Evolutionary conservation across 2,329 filamentous ascomycete genomes (phyloP).

Genomic region (Colletotrichum sp.): DNA sequence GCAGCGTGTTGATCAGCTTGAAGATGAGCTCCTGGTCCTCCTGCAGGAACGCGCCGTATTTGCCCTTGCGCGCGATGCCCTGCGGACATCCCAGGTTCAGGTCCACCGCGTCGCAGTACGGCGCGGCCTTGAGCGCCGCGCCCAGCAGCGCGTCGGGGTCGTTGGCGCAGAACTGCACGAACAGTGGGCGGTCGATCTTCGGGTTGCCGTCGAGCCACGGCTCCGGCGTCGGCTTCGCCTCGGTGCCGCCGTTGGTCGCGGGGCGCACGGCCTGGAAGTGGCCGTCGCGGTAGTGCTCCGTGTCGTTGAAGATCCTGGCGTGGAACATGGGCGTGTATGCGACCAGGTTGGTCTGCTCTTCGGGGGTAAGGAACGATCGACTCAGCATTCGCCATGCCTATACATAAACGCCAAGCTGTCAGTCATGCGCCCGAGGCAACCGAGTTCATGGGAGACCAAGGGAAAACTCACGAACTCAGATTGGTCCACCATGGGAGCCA

Average conservation of each 20-base stretch:
- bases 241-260: conserved; percentile 23
- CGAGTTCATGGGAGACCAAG: neutral
- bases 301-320: conserved; percentile 84
- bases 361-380: conserved; percentile 83
- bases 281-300: conserved; percentile 74
- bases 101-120: conserved; percentile 94
- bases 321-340: conserved; percentile 98
- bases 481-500: conserved; percentile 98
- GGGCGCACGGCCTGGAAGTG: conserved; percentile 76
- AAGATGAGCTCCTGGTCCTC: conserved; percentile 88
- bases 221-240: conserved; percentile 25
- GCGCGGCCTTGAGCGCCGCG: conserved; percentile 79
- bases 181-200: conserved; percentile 81
- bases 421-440: neutral
- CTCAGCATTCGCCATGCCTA: conserved; percentile 97
- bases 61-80: conserved; percentile 88
- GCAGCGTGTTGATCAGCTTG: conserved; percentile 81
- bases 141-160: conserved; percentile 79
- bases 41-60: conserved; percentile 94
- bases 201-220: conserved; percentile 87
- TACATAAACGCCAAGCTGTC: conserved; percentile 37
- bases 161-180: conserved; percentile 97
- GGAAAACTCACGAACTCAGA: conserved; percentile 83
- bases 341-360: conserved; percentile 70
- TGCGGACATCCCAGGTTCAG: conserved; percentile 96